Conservation (phyloP, 306 rosid species). For the Erythrophleum fordii region DNA sequence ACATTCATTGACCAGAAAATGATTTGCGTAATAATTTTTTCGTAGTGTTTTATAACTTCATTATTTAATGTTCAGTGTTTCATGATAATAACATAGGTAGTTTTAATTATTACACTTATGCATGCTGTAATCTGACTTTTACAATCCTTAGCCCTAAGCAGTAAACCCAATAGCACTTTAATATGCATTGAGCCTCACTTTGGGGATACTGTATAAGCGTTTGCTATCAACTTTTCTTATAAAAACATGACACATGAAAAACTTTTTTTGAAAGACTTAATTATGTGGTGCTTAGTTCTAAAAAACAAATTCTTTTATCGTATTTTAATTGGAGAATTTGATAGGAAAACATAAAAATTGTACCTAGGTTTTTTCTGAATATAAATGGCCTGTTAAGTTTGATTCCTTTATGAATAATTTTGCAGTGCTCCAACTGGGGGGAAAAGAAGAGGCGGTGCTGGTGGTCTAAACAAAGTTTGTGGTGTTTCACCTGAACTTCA, state of each 20-base stretch:
- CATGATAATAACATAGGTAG: background rate
- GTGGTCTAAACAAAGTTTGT: conserved; percentile 80
- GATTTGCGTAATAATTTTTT: conserved; percentile 4
- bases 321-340: background rate
- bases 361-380: background rate
- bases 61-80: conserved; percentile 13
- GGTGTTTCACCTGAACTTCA: conserved; percentile 83
- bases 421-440: conserved; percentile 59
- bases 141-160: background rate
- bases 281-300: background rate
- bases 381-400: conserved; percentile 19
- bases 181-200: background rate
- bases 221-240: background rate
- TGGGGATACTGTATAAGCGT: background rate
- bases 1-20: conserved; percentile 26
- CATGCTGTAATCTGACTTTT: conserved; percentile 8
- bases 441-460: conserved; percentile 79
- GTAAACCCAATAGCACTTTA: background rate
- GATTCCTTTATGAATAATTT: conserved; percentile 10
- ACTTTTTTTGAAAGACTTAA: background rate
- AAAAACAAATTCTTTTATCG: background rate
- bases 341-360: background rate
- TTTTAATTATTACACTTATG: background rate
- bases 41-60: conserved; percentile 21
- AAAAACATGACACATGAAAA: background rate